Evolutionary conservation across 495 filamentous ascomycete genomes (phyloP).

Genomic region (Aspergillus sclerotiicarbonarius): DNA sequence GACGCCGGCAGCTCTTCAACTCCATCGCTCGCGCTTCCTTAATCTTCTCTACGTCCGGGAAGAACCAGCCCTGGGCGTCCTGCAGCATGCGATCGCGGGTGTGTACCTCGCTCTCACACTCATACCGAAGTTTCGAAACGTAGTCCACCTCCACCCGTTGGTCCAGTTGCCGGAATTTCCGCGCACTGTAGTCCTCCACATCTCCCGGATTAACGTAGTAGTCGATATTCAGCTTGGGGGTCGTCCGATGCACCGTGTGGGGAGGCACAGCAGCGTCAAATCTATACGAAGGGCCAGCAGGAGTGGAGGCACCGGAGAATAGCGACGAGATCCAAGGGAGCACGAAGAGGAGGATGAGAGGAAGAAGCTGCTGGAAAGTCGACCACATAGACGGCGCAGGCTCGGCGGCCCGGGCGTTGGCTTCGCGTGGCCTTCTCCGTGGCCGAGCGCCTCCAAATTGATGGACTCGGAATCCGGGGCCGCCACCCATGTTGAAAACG

Average conservation of each 20-base stretch:
- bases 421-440: conserved; percentile 66
- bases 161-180: conserved; percentile 72
- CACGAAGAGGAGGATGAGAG: conserved; percentile 83
- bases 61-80: conserved; percentile 88
- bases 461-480: conserved; percentile 78
- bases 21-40: conserved; percentile 59
- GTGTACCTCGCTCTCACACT: conserved; percentile 70
- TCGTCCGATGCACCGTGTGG: conserved; percentile 70
- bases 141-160: conserved; percentile 70
- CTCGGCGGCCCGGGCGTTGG: conserved; percentile 54
- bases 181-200: conserved; percentile 61
- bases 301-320: conserved; percentile 60
- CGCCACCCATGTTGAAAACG: conserved; percentile 86
- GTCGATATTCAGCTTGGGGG: conserved; percentile 64
- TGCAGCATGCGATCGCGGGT: conserved; percentile 64
- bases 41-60: conserved; percentile 74
- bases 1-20: conserved; percentile 53
- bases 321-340: conserved; percentile 81
- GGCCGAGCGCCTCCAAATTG: conserved; percentile 75
- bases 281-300: conserved; percentile 64
- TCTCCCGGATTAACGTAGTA: conserved; percentile 85
- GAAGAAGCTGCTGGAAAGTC: conserved; percentile 65
- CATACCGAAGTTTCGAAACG: conserved; percentile 58
- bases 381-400: conserved; percentile 43
- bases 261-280: conserved; percentile 67